Evolutionary conservation across 148 eudicot genomes (phyloP).

Genomic region (Chenopodium album): DNA sequence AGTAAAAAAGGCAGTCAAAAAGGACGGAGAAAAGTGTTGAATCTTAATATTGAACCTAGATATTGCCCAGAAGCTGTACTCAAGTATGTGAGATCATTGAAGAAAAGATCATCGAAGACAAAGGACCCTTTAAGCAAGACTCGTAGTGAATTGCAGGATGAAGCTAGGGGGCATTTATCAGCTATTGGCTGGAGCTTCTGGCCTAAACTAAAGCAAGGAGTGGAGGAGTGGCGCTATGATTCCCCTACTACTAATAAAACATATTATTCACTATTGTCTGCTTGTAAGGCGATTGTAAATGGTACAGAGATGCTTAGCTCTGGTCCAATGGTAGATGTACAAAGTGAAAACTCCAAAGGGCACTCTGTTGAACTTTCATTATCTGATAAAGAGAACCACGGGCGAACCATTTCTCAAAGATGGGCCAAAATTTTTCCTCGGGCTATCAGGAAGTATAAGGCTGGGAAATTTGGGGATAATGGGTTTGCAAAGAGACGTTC

Average conservation of each 20-base stretch:
- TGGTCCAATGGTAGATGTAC: slow-evolving; percentile 17
- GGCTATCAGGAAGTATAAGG: slow-evolving; percentile 9
- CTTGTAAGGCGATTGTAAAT: slow-evolving; percentile 40
- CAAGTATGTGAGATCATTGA: slow-evolving; percentile 34
- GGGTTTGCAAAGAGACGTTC: slow-evolving; percentile 2
- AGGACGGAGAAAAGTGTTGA: background rate
- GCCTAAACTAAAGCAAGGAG: slow-evolving; percentile 3
- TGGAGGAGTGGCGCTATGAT: slow-evolving; percentile 38
- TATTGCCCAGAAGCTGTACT: slow-evolving; percentile 54
- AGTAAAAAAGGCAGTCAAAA: background rate
- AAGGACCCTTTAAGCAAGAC: background rate
- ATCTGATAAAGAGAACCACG: slow-evolving; percentile 4
- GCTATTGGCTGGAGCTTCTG: slow-evolving; percentile 67
- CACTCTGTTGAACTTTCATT: slow-evolving; percentile 12
- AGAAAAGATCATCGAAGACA: slow-evolving; percentile 6
- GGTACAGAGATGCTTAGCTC: slow-evolving; percentile 24
- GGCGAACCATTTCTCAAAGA: background rate
- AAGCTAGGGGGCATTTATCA: slow-evolving; percentile 60
- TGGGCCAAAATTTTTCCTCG: slow-evolving; percentile 16
- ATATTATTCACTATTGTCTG: slow-evolving; percentile 46
- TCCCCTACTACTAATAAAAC: slow-evolving; percentile 42
- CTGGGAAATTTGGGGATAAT: slow-evolving; percentile 12
- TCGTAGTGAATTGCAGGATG: slow-evolving; percentile 6
- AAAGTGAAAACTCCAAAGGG: slow-evolving; percentile 20
- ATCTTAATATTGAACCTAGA: slow-evolving; percentile 46